These are phyloP conservation scores for Pinus taeda DNA, from an alignment of 75 land plant species.

Conservation along the genomic window DNA sequence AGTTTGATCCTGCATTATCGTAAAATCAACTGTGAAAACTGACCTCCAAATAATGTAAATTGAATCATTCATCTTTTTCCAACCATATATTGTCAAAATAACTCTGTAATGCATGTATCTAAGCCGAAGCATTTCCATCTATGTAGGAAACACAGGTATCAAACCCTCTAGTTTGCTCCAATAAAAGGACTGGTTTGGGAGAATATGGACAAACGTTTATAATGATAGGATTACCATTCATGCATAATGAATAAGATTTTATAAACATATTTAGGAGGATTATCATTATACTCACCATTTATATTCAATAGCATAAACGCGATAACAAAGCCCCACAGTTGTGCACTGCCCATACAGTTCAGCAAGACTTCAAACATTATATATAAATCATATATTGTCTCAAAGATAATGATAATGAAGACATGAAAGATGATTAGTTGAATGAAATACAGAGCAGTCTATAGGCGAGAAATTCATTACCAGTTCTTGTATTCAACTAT, in stretches of 20 bases:
- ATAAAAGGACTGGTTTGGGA: background rate
- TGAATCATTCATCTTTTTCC: background rate
- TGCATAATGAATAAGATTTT: background rate
- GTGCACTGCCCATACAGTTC: conserved; percentile 52
- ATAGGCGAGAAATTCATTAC: background rate
- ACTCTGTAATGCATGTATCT: background rate
- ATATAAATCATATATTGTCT: background rate
- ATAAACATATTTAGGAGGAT: background rate
- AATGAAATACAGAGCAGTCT: background rate
- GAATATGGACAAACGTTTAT: background rate
- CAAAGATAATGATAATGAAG: background rate
- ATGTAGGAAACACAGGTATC: background rate
- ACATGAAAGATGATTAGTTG: background rate
- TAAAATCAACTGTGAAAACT: conserved; percentile 2
- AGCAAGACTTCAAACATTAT: conserved; percentile 9
- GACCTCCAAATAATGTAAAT: background rate
- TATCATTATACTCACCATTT: conserved; percentile 45
- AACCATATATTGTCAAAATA: background rate
- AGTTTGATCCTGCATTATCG: conserved; percentile 63
- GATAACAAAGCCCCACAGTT: conserved; percentile 88
- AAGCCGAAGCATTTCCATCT: background rate
- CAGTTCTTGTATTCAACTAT: background rate
- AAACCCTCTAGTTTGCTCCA: background rate
- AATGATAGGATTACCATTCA: conserved; percentile 3
- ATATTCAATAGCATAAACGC: conserved; percentile 80